Evolutionary conservation across 768 basidiomycete genomes (phyloP), one percentile per base, ranked within the genome.

Genomic region (Hortiboletus campestris): DNA sequence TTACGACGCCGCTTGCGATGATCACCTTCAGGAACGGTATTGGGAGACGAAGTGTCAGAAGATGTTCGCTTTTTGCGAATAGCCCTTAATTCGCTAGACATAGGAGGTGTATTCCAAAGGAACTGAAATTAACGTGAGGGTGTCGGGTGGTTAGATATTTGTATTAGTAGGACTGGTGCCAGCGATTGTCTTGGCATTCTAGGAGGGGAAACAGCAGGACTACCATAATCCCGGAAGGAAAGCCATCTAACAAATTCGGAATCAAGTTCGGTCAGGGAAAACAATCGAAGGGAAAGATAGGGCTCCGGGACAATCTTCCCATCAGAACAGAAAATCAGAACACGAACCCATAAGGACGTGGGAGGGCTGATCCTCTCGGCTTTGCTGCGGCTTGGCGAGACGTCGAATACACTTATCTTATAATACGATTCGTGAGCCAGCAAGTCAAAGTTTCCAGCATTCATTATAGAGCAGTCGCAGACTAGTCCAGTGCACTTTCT

Each of bases 1-100:
- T 88, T 88, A 43, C 86, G 84, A 59, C 84, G 81, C 70, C 80
- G 76, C 61, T 81, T 83, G 29, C 83, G 77, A 56, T 85, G 82
- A 64, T 84, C 83, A 49, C 75, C 77, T 36, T 79, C 80, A 19
- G 77, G 66, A 35, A 73, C 56, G 55, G 70, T 65, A 11, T 67
- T 63, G 20, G 69, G 59, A 50, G 73, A 62, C 13, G 52, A 57
- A 28, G 36, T 34, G 13, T 69, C 64, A 43, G 67, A 38, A 35
- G 60, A 56, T 53, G 65, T 29, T n/a, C 73, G 62, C 63, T 69
- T 74, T 53, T 73, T 74, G 50, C 65, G 65, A 53, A 64, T 56
- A 29, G 62, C 46, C 29, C 55, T 61, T 16, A 60, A 41, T 51
- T 69, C 69, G 17, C 64, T 51, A 17, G 73, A 62, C 72, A 75